Evolutionary conservation across 139 green algal species (phyloP).

Genomic region (Penium margaritaceum): DNA sequence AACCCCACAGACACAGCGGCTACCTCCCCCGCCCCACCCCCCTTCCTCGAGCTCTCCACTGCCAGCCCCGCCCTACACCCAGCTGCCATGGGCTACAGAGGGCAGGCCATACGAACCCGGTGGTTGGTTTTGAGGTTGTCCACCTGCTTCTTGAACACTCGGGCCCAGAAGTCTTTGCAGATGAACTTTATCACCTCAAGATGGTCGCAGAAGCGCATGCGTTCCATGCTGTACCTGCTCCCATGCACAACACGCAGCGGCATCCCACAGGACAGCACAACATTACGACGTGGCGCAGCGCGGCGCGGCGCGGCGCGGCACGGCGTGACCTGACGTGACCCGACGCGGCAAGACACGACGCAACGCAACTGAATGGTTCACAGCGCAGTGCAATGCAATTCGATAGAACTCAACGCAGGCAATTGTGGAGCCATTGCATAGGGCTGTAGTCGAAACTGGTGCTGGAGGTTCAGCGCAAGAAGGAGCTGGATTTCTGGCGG

Average conservation of each 20-base stretch:
- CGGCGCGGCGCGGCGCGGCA: not conserved
- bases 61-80: no score
- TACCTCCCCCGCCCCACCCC: no score
- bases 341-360: not conserved
- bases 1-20: no score
- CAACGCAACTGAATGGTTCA: not conserved
- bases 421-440: no score
- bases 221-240: slow-evolving; percentile 46
- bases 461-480: no score
- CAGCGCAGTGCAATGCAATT: not conserved
- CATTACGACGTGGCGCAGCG: not conserved
- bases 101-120: no score
- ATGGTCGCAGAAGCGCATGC: slow-evolving; percentile 38
- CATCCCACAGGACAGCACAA: not conserved
- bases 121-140: slow-evolving; percentile 59
- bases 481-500: no score
- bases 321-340: not conserved
- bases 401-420: no score
- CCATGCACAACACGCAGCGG: not conserved
- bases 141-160: slow-evolving; percentile 50
- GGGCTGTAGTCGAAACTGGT: no score
- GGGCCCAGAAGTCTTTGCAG: slow-evolving; percentile 52
- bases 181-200: slow-evolving; percentile 53
- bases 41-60: no score
- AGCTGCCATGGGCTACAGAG: no score